phyloP scores from a whole-genome alignment of 495 filamentous ascomycete species.

The Penicillium coprophilum region DNA sequence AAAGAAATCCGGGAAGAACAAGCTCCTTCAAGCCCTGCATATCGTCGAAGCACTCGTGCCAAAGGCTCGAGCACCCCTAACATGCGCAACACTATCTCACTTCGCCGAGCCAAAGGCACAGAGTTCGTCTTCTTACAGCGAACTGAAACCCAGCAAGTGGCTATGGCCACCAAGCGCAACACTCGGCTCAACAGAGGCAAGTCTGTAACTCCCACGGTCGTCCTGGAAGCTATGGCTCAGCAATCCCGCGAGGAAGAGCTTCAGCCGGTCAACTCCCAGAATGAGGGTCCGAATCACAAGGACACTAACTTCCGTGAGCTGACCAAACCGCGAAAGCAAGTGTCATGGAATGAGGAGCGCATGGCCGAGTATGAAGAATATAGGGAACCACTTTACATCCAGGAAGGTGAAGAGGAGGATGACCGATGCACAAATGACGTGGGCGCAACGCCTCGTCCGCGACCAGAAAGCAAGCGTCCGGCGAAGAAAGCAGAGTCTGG shows the following conservation, averaged over 20 bases:
- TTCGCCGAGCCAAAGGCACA: conserved; percentile 55
- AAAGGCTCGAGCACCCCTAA: conserved; percentile 28
- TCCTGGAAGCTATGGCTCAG: conserved; percentile 44
- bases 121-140: conserved; percentile 57
- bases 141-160: conserved; percentile 58
- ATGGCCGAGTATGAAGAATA: conserved; percentile 38
- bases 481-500: conserved; percentile 31
- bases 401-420: conserved; percentile 16
- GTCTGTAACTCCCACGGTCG: conserved; percentile 46
- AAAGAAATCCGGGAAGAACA: conserved; percentile 27
- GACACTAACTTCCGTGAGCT: conserved; percentile 1
- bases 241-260: conserved; percentile 13
- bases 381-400: conserved; percentile 13
- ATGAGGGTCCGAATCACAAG: conserved; percentile 8
- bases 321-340: conserved; percentile 29
- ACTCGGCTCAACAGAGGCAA: conserved; percentile 59
- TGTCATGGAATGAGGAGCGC: conserved; percentile 47
- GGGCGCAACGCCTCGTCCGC: conserved; percentile 11
- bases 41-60: conserved; percentile 47
- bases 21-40: conserved; percentile 30
- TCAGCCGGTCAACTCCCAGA: conserved; percentile 5
- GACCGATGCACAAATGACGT: conserved; percentile 20
- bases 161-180: conserved; percentile 53
- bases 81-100: conserved; percentile 51
- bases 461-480: conserved; percentile 15